These are phyloP conservation scores for Cladophialophora chaetospira DNA, from an alignment of 2,329 filamentous ascomycete species.

Conservation along the genomic window DNA sequence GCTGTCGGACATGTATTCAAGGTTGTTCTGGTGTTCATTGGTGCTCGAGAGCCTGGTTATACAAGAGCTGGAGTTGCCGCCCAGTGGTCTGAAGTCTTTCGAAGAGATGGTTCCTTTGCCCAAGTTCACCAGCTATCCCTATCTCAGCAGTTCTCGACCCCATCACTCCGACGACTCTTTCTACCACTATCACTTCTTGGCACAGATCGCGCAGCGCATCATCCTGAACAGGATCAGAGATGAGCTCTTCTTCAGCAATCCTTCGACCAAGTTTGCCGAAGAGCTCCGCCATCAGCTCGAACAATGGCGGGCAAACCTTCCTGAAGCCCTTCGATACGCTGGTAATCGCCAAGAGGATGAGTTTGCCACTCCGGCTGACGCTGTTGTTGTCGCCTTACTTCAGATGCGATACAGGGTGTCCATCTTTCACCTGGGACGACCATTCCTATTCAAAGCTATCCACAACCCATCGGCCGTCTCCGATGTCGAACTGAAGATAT, in stretches of 20 bases:
- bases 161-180: constrained; percentile 55
- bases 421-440: constrained; percentile 27
- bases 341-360: constrained; percentile 37
- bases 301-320: constrained; percentile 57
- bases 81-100: constrained; percentile 53
- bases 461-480: constrained; percentile 41
- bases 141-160: constrained; percentile 38
- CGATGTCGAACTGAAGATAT: constrained; percentile 45
- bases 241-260: constrained; percentile 52
- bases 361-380: constrained; percentile 20
- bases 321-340: constrained; percentile 50
- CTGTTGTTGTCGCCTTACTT: constrained; percentile 24
- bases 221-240: constrained; percentile 53
- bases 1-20: constrained; percentile 59
- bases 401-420: constrained; percentile 27
- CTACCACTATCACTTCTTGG: constrained; percentile 60
- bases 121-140: constrained; percentile 53
- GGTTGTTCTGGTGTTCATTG: constrained; percentile 58
- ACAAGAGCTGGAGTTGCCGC: constrained; percentile 56
- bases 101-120: constrained; percentile 57
- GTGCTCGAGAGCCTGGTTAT: constrained; percentile 60
- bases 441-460: constrained; percentile 41
- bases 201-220: constrained; percentile 59
- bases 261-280: constrained; percentile 49
- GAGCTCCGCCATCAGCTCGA: constrained; percentile 59